Percentiles rank a stretch among this genome's conserved stretches.
These are phyloP conservation scores for Xylariales sp. DNA, from an alignment of 2,329 filamentous ascomycete species.

Conservation along the genomic window DNA sequence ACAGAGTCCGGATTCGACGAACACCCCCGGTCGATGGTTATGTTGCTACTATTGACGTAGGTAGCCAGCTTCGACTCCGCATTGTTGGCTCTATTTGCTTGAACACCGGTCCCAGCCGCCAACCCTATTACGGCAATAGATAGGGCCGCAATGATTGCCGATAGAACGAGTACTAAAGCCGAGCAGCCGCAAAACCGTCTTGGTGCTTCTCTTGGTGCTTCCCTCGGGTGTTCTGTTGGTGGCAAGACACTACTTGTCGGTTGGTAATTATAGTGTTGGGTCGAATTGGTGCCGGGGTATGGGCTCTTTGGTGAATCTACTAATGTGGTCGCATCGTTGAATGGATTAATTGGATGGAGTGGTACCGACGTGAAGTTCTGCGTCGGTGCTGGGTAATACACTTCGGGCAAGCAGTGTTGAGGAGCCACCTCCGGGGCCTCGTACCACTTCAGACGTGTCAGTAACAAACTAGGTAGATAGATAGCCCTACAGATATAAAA, in stretches of 20 bases:
- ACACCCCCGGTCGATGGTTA: slow-evolving; percentile 55
- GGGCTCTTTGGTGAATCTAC: slow-evolving; percentile 36
- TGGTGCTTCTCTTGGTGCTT: slow-evolving; percentile 28
- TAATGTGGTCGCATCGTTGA: slow-evolving; percentile 34
- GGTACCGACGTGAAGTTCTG: slow-evolving; percentile 34
- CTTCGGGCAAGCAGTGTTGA: slow-evolving; percentile 43
- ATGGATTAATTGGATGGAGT: slow-evolving; percentile 37
- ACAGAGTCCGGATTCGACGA: slow-evolving; percentile 51
- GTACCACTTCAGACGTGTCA: slow-evolving; percentile 43
- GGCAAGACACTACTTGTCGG: slow-evolving; percentile 34
- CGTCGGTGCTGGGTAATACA: slow-evolving; percentile 47
- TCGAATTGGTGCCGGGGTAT: slow-evolving; percentile 31
- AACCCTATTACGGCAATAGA: slow-evolving; percentile 57
- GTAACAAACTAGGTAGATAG: background rate
- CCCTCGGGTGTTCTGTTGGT: slow-evolving; percentile 32
- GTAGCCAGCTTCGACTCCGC: slow-evolving; percentile 51
- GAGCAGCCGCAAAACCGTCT: slow-evolving; percentile 53
- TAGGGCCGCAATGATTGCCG: slow-evolving; percentile 55
- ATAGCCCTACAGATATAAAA: background rate
- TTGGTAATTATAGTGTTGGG: slow-evolving; percentile 39
- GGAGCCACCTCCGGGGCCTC: slow-evolving; percentile 49
- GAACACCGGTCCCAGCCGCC: slow-evolving; percentile 58
- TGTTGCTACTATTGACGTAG: slow-evolving; percentile 32
- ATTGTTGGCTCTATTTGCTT: slow-evolving; percentile 54
- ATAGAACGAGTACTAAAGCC: slow-evolving; percentile 55